phyloP scores from a whole-genome alignment of 176 grass and related monocot species.

The Phyllostachys edulis region DNA sequence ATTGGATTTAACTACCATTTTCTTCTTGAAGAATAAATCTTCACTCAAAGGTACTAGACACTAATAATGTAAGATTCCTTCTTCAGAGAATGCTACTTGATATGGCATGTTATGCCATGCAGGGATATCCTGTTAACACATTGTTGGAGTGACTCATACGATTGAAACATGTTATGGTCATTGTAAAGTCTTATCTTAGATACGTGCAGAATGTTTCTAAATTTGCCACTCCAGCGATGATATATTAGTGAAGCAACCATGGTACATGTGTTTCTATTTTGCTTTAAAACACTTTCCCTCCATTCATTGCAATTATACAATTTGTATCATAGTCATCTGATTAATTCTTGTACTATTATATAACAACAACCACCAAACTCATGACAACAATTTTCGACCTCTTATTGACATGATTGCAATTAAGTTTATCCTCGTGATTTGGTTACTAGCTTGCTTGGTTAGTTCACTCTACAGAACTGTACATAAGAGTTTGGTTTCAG shows the following conservation, averaged over 20 bases:
- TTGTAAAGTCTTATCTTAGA: not conserved
- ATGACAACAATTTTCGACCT: not conserved
- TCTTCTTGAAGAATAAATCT: not conserved
- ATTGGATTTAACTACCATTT: not conserved
- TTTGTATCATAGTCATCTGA: too few species aligned
- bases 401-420: not conserved
- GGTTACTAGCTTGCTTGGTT: slow-evolving; percentile 26
- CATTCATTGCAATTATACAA: not conserved
- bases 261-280: not conserved
- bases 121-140: not conserved
- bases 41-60: not conserved
- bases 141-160: not conserved
- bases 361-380: not conserved
- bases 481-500: not conserved
- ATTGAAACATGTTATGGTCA: slow-evolving; percentile 10
- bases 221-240: not conserved
- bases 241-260: slow-evolving; percentile 9
- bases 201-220: slow-evolving; percentile 14
- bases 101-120: not conserved
- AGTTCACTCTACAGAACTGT: not conserved
- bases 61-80: not conserved
- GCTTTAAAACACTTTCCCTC: not conserved
- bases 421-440: not conserved
- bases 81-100: not conserved
- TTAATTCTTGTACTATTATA: too few species aligned